Base-by-base conservation (phyloP, 768 basidiomycete species). In the Fomitopsis serialis region DNA sequence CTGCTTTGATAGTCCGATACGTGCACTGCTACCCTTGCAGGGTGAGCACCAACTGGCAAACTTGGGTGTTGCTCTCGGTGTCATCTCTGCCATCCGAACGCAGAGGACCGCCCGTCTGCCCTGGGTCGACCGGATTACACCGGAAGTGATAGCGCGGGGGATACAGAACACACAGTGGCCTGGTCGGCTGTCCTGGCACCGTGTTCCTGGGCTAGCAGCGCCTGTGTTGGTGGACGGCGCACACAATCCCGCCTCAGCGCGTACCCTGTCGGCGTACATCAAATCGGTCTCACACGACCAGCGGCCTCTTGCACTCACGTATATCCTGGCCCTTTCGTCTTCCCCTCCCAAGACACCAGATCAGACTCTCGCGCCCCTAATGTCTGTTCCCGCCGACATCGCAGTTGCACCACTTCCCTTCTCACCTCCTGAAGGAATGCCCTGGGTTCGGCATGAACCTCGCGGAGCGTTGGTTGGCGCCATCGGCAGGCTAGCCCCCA, bases 41-140 rank as follows among this genome's bases (percentile, higher is more conserved):
- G 95, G 97, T 8, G 71, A 73, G 1, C 93, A 99, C 66, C 96
- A 98, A 62, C 74, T 89, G 23, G 80, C 86, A 50, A 98, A 98
- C 65, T 71, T 93, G n/a, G 97, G 24, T 73, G 81, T 42, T 88
- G 97, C 24, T 67, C 72, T 5, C 87, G 97, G 68, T 89, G 96
- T 66, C 72, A 70, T 95, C 42, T 79, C 84, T 15, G 70, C 77
- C 0, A 66, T 93, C 19, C 67, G 83, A 10, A 69, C 70, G 11
- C 71, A 76, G 49, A 63, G 74, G 0, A 32, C 71, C 89, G 19
- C 68, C 75, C 1, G 64, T 89, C 10, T 68, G 67, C 21, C 70
- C 73, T 53, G 63, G 72, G 0, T 67, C 58, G 45, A 73, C 52
- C 64, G 61, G 54, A 72, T 95, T 48, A 81, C 79, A 0, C 61